phyloP scores from a whole-genome alignment of 2,329 filamentous ascomycete species.

The Colletotrichum agaves region DNA sequence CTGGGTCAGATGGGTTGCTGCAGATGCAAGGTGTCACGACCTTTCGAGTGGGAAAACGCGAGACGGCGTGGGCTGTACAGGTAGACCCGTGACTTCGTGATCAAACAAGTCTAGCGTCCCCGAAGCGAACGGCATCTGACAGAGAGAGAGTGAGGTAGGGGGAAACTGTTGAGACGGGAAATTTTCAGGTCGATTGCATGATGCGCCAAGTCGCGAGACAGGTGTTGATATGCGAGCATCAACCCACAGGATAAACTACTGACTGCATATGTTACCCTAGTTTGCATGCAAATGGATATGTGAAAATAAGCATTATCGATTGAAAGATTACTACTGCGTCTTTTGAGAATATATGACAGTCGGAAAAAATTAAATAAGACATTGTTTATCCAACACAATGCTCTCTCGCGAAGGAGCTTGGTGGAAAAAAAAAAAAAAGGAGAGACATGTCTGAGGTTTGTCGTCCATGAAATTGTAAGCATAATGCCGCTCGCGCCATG shows the following conservation, averaged over 20 bases:
- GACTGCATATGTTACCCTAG: too few species aligned
- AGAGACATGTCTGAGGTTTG: slow-evolving; percentile 2
- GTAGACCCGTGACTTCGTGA: too few species aligned
- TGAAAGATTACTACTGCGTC: slow-evolving; percentile 33
- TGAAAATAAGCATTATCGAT: slow-evolving; percentile 27
- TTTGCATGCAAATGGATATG: too few species aligned
- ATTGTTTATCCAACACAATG: slow-evolving; percentile 10
- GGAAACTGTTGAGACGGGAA: too few species aligned
- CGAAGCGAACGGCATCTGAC: background rate
- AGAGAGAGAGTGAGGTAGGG: background rate
- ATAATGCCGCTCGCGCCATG: slow-evolving; percentile 20
- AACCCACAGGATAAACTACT: background rate
- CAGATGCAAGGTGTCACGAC: background rate
- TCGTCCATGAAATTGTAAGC: slow-evolving; percentile 25
- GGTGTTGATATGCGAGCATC: background rate
- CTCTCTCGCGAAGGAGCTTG: background rate
- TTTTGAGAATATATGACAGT: slow-evolving; percentile 31
- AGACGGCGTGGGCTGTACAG: background rate
- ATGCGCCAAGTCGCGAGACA: background rate
- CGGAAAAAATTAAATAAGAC: background rate
- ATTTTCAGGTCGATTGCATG: background rate
- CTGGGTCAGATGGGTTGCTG: background rate
- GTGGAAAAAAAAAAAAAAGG: background rate
- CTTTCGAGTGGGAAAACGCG: background rate
- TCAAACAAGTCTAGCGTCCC: background rate